These are phyloP conservation scores for Plasmodium malariae DNA, from an alignment of 169 alveolate species.

Conservation along the genomic window DNA sequence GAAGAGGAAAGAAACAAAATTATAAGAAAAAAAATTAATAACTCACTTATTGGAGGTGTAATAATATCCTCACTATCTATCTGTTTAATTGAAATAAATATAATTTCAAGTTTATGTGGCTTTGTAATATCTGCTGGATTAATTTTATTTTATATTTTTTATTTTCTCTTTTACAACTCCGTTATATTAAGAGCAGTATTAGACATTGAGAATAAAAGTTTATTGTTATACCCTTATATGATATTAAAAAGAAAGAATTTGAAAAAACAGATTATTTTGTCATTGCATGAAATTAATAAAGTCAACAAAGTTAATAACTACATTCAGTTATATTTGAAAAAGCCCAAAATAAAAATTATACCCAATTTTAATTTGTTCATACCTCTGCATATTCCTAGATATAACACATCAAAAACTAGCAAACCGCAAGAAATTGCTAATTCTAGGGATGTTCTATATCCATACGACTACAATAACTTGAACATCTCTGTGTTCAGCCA, in stretches of 20 bases:
- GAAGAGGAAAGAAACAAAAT: slow-evolving; percentile 2
- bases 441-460: slow-evolving; percentile 32
- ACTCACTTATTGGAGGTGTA: slow-evolving; percentile 17
- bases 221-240: slow-evolving; percentile 53
- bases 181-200: slow-evolving; percentile 68
- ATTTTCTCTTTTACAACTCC: slow-evolving; percentile 19
- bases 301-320: slow-evolving; percentile 17
- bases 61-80: slow-evolving; percentile 41
- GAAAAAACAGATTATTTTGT: slow-evolving; percentile 61
- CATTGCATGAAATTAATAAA: slow-evolving; percentile 37
- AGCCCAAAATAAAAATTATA: not conserved
- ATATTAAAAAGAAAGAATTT: not conserved
- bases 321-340: slow-evolving; percentile 35
- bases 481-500: slow-evolving; percentile 41
- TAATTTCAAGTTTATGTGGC: slow-evolving; percentile 17
- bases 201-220: slow-evolving; percentile 29
- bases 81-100: slow-evolving; percentile 36
- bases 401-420: slow-evolving; percentile 17
- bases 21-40: slow-evolving; percentile 29
- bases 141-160: not conserved
- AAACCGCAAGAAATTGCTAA: not conserved
- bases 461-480: slow-evolving; percentile 49
- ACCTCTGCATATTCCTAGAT: slow-evolving; percentile 56
- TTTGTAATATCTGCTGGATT: slow-evolving; percentile 6
- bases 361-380: not conserved